Percentiles rank a stretch among this genome's conserved stretches.
These are phyloP conservation scores for Echeveria elegans DNA, from an alignment of 164 flowering plant species.

Conservation along the genomic window DNA sequence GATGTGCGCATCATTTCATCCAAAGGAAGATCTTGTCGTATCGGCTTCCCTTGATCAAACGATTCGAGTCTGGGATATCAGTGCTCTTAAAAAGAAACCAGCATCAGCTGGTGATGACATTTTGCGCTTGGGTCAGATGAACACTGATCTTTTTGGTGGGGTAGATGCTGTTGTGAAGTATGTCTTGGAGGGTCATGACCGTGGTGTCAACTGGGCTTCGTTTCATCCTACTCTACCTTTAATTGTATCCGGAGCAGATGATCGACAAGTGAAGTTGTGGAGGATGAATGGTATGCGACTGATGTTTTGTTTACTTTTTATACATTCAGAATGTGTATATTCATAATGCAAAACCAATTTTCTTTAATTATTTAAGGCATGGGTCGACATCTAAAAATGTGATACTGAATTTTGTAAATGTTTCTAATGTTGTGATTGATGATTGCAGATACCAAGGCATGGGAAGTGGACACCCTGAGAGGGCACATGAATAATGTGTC, in stretches of 20 bases:
- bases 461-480: conserved; percentile 20
- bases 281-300: conserved; percentile 68
- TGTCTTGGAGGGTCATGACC: conserved; percentile 44
- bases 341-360: background rate
- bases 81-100: conserved; percentile 39
- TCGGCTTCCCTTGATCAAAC: conserved; percentile 93
- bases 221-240: conserved; percentile 77
- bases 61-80: conserved; percentile 87
- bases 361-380: background rate
- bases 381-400: background rate
- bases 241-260: conserved; percentile 64
- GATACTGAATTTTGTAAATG: background rate
- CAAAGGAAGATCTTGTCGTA: conserved; percentile 81
- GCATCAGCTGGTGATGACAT: background rate
- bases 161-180: conserved; percentile 30
- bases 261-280: conserved; percentile 90
- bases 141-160: conserved; percentile 79
- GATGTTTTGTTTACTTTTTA: background rate
- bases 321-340: too few species aligned
- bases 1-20: conserved; percentile 51
- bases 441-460: conserved; percentile 76
- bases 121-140: conserved; percentile 72
- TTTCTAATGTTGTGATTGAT: background rate
- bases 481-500: conserved; percentile 89
- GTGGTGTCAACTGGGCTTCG: conserved; percentile 88